phyloP scores from a whole-genome alignment of 2,329 filamentous ascomycete species.

The Didymella glomerata region DNA sequence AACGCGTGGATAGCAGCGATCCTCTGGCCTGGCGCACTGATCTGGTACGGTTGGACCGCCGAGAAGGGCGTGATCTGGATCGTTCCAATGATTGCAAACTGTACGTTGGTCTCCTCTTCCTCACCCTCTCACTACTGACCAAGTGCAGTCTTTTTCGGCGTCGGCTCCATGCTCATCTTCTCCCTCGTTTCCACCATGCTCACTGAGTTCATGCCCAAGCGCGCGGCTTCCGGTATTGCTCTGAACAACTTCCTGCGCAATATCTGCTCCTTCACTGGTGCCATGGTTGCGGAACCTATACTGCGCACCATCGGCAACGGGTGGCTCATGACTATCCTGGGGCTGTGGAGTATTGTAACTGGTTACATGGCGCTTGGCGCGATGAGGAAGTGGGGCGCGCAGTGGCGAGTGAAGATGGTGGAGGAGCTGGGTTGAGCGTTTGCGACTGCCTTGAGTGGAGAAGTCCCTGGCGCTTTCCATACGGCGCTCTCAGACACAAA shows the following conservation, averaged over 20 bases:
- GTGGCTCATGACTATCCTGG: constrained; percentile 52
- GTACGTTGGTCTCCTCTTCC: background rate
- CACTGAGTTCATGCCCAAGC: constrained; percentile 52
- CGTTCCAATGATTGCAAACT: constrained; percentile 51
- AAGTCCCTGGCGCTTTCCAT: background rate
- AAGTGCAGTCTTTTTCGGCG: constrained; percentile 49
- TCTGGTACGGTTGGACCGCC: constrained; percentile 52
- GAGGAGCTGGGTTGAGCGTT: constrained; percentile 31
- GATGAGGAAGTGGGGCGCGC: constrained; percentile 67
- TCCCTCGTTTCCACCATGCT: constrained; percentile 51
- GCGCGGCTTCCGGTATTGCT: constrained; percentile 49
- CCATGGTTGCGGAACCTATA: constrained; percentile 48
- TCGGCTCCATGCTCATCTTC: constrained; percentile 53
- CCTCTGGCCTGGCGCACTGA: constrained; percentile 48
- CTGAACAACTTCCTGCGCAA: constrained; percentile 53
- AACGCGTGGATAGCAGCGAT: constrained; percentile 52
- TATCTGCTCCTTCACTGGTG: constrained; percentile 49
- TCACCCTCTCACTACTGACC: background rate
- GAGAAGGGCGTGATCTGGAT: constrained; percentile 46
- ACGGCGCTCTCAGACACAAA: background rate
- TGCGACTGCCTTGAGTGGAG: constrained; percentile 6
- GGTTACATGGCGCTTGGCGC: constrained; percentile 63
- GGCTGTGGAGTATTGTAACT: constrained; percentile 60
- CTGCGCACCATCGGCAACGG: constrained; percentile 50
- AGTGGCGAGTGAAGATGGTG: constrained; percentile 73